Conservation (phyloP, 495 filamentous ascomycete species). For the Ramalina peruviana region DNA sequence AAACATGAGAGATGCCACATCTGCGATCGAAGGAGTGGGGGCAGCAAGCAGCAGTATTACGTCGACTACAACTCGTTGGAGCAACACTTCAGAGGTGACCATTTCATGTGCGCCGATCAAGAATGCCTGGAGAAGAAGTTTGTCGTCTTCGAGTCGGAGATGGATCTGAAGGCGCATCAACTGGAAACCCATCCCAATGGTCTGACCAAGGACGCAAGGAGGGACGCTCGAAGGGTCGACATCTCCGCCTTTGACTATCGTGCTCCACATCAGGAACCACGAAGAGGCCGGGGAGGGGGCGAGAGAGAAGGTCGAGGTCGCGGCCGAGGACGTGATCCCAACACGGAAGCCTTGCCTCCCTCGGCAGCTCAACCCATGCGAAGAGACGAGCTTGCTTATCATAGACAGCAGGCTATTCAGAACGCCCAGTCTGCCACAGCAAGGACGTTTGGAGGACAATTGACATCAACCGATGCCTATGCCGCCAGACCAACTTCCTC, state of each 20-base stretch:
- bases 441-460: conserved; percentile 69
- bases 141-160: conserved; percentile 86
- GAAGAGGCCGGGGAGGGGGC: conserved; percentile 42
- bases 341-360: conserved; percentile 61
- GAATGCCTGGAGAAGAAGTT: conserved; percentile 96
- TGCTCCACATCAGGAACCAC: conserved; percentile 50
- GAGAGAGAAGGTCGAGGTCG: conserved; percentile 35
- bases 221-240: conserved; percentile 78
- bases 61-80: conserved; percentile 73
- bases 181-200: conserved; percentile 62
- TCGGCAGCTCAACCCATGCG: conserved; percentile 72
- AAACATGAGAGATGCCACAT: conserved; percentile 92
- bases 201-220: conserved; percentile 66
- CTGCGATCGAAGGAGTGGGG: conserved; percentile 61
- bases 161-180: conserved; percentile 86
- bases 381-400: conserved; percentile 82
- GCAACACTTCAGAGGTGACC: conserved; percentile 71
- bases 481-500: conserved; percentile 27
- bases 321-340: conserved; percentile 59
- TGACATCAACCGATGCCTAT: conserved; percentile 43
- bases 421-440: conserved; percentile 64
- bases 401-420: conserved; percentile 83
- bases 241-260: conserved; percentile 74
- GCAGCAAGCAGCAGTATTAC: conserved; percentile 74
- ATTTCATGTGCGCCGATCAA: conserved; percentile 70